Evolutionary conservation across 768 basidiomycete species (phyloP).

Genomic region (Tylopilus cervinicoccineus): DNA sequence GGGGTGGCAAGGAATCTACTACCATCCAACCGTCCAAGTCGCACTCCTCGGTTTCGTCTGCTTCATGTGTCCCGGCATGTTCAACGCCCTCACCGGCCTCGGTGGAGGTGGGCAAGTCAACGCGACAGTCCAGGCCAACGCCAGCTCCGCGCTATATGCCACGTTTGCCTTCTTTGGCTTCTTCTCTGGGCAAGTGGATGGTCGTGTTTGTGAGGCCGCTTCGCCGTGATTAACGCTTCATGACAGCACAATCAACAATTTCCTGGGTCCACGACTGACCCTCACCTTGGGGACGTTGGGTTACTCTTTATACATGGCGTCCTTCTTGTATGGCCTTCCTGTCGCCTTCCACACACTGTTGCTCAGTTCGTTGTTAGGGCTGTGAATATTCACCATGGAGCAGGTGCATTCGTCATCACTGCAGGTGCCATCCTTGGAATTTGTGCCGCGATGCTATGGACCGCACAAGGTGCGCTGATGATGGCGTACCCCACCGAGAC

Average conservation of each 20-base stretch:
- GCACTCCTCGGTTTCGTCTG: constrained; percentile 60
- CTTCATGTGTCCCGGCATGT: constrained; percentile 63
- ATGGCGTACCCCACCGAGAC: constrained; percentile 54
- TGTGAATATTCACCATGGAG: constrained; percentile 32
- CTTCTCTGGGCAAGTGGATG: constrained; percentile 58
- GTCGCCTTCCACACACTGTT: constrained; percentile 18
- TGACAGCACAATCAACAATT: constrained; percentile 69
- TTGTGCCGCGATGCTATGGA: constrained; percentile 51
- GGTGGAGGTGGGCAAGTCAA: constrained; percentile 77
- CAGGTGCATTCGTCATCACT: constrained; percentile 43
- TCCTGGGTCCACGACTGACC: constrained; percentile 46
- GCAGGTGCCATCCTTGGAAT: constrained; percentile 48
- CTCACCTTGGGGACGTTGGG: constrained; percentile 50
- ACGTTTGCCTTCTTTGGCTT: constrained; percentile 61
- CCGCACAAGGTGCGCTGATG: constrained; percentile 50
- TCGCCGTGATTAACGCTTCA: background rate
- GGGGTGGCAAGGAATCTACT: constrained; percentile 52
- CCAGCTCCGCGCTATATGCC: constrained; percentile 63
- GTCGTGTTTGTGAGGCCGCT: background rate
- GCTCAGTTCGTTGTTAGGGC: constrained; percentile 38
- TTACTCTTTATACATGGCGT: constrained; percentile 47
- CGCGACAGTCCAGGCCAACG: constrained; percentile 57
- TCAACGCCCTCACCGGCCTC: constrained; percentile 75
- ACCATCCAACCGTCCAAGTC: constrained; percentile 43
- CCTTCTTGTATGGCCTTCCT: constrained; percentile 40